Percentiles rank a stretch among this genome's conserved stretches.
Conservation (phyloP, 179 eudicot species). For the Spinacia oleracea region DNA sequence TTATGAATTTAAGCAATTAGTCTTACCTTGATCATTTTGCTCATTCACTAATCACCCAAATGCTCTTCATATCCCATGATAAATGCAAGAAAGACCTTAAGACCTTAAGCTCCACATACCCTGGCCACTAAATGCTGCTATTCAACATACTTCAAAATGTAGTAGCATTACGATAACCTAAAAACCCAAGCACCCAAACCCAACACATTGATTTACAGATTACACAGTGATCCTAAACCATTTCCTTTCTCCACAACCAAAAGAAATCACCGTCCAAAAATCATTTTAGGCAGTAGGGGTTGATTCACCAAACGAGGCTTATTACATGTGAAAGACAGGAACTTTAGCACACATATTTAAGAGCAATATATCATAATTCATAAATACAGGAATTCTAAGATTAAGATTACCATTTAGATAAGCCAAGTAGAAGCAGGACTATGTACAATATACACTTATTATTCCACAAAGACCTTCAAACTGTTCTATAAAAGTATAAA, state of each 20-base stretch:
- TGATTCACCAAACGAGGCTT: not conserved
- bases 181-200: not conserved
- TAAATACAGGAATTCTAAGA: not conserved
- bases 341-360: not conserved
- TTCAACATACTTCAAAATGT: not conserved
- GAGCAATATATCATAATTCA: not conserved
- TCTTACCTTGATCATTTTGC: not conserved
- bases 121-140: not conserved
- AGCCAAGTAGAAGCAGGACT: not conserved
- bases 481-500: not conserved
- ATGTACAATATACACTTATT: constrained; percentile 24
- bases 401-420: not conserved
- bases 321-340: not conserved
- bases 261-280: not conserved
- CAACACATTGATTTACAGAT: not conserved
- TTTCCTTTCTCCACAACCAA: not conserved
- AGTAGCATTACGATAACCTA: not conserved
- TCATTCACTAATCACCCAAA: not conserved
- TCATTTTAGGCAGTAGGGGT: not conserved
- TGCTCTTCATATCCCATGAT: not conserved
- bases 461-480: constrained; percentile 13
- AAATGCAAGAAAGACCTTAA: not conserved
- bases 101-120: not conserved
- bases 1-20: too few relatives aligned
- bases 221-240: not conserved